These are phyloP conservation scores for Hyphodiscus sp. DNA, from an alignment of 2,329 filamentous ascomycete genomes.

Conservation along the genomic window DNA sequence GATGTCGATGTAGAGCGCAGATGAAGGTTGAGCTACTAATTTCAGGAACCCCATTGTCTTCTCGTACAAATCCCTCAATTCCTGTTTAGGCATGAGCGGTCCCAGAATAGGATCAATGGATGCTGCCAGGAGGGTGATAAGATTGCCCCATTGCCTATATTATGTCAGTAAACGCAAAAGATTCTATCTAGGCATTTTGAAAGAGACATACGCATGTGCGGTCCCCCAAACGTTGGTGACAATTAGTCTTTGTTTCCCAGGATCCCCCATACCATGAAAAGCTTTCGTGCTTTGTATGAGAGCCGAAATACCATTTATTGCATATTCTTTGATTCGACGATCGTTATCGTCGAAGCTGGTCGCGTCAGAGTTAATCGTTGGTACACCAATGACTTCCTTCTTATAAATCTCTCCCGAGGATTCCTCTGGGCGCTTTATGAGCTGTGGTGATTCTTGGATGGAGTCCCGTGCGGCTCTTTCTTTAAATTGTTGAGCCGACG, in stretches of 20 bases:
- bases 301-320: constrained; percentile 47
- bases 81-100: constrained; percentile 47
- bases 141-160: constrained; percentile 87
- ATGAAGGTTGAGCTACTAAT: constrained; percentile 64
- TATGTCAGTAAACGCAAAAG: constrained; percentile 19
- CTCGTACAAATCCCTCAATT: constrained; percentile 54
- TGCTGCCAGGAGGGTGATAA: constrained; percentile 81
- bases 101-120: constrained; percentile 60
- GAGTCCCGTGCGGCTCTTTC: constrained; percentile 10
- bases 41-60: constrained; percentile 73
- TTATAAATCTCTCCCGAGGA: constrained; percentile 12
- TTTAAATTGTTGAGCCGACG: constrained; percentile 15
- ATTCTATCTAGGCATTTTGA: not conserved
- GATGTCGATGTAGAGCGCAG: constrained; percentile 67
- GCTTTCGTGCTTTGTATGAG: constrained; percentile 80
- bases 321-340: constrained; percentile 45
- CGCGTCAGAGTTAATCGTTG: constrained; percentile 33
- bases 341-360: constrained; percentile 33
- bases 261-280: constrained; percentile 54
- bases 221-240: constrained; percentile 97
- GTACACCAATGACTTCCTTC: constrained; percentile 22
- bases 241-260: constrained; percentile 58
- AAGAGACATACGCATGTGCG: constrained; percentile 75
- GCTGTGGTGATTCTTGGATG: not conserved
- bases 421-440: not conserved